Evolutionary conservation across 176 grass and related monocot species (phyloP).

Genomic region (Ampelocalamus luodianensis): DNA sequence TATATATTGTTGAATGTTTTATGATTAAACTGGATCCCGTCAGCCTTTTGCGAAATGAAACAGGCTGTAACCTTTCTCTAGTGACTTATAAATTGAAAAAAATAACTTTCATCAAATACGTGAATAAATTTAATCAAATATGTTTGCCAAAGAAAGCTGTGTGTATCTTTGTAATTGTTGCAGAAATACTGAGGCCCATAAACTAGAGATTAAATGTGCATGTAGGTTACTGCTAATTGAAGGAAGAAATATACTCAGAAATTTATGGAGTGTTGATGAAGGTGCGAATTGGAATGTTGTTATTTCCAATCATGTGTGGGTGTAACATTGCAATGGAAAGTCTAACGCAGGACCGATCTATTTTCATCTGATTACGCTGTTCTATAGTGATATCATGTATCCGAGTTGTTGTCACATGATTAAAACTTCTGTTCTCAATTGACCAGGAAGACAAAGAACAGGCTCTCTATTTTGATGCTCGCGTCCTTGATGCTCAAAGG

Average conservation of each 20-base stretch:
- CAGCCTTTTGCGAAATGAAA: too few species aligned
- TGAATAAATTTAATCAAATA: too few species aligned
- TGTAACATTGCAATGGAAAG: background rate
- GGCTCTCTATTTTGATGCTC: slow-evolving; percentile 86
- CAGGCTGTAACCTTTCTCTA: too few species aligned
- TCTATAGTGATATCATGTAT: background rate
- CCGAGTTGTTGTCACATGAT: slow-evolving; percentile 5
- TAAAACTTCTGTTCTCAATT: slow-evolving; percentile 13
- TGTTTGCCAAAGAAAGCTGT: too few species aligned
- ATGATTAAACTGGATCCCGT: too few species aligned
- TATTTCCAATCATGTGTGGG: background rate
- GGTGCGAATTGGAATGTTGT: slow-evolving; percentile 1
- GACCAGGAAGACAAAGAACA: slow-evolving; percentile 86
- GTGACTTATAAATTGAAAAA: too few species aligned
- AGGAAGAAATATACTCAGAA: background rate
- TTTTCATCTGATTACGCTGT: background rate
- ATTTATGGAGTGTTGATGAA: background rate
- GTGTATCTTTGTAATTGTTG: too few species aligned
- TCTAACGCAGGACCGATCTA: background rate
- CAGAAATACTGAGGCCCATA: too few species aligned
- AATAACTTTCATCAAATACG: too few species aligned
- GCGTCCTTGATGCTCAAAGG: slow-evolving; percentile 86
- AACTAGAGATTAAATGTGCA: background rate
- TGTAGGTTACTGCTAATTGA: slow-evolving; percentile 13
- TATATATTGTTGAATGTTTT: too few species aligned